These are phyloP conservation scores for Vaccinium myrtillus DNA, from an alignment of 148 eudicot genomes.

Conservation along the genomic window DNA sequence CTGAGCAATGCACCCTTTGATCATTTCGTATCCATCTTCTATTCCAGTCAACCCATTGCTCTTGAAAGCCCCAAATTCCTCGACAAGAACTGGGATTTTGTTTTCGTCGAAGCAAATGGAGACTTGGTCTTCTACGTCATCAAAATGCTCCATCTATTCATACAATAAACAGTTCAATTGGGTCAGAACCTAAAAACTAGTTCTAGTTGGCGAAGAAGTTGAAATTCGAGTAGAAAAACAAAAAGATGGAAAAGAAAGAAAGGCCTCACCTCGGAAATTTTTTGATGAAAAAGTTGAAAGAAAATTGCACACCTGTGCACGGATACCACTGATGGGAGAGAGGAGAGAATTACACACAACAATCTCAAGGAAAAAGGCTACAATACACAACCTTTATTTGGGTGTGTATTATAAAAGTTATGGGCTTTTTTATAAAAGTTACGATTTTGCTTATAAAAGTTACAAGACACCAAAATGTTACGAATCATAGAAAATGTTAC, in stretches of 20 bases:
- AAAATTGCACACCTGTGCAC: too few relatives aligned
- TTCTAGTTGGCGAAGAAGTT: too few relatives aligned
- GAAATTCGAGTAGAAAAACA: background rate
- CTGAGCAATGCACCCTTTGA: too few relatives aligned
- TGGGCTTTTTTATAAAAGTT: too few relatives aligned
- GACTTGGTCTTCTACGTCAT: background rate
- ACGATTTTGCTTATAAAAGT: too few relatives aligned
- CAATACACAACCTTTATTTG: too few relatives aligned
- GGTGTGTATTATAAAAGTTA: too few relatives aligned
- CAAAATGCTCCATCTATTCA: background rate
- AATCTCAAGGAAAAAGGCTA: too few relatives aligned
- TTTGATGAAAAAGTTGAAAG: background rate
- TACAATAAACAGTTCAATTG: background rate
- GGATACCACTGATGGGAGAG: too few relatives aligned
- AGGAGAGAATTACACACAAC: too few relatives aligned
- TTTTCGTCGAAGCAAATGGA: background rate
- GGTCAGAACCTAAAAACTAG: background rate
- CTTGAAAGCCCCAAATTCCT: background rate
- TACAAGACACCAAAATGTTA: too few relatives aligned
- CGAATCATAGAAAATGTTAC: too few relatives aligned
- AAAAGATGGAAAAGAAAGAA: background rate
- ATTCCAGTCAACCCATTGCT: background rate
- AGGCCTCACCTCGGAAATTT: background rate
- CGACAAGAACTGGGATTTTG: background rate
- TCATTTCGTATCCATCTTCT: background rate